phyloP scores from a whole-genome alignment of 2,329 filamentous ascomycete species.

The Chalara sp. region DNA sequence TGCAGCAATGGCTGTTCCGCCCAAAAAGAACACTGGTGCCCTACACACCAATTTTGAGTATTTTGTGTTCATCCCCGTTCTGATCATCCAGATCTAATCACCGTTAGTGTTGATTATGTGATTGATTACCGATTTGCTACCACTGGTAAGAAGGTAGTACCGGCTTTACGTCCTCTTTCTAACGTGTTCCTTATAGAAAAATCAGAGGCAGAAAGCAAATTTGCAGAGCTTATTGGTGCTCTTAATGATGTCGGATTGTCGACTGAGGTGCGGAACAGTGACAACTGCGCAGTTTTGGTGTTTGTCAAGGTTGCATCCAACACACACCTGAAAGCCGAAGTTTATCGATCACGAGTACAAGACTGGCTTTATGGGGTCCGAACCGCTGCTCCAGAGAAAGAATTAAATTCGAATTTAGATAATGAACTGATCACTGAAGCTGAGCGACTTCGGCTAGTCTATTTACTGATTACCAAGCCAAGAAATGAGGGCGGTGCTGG shows the following conservation, averaged over 20 bases:
- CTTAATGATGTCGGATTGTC: slow-evolving; percentile 75
- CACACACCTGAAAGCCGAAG: slow-evolving; percentile 67
- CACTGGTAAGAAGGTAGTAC: slow-evolving; percentile 41
- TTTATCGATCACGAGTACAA: slow-evolving; percentile 81
- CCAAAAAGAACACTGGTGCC: slow-evolving; percentile 13
- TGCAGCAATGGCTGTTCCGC: slow-evolving; percentile 1
- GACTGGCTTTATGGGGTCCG: slow-evolving; percentile 93
- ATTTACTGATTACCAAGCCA: slow-evolving; percentile 73
- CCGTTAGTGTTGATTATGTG: slow-evolving; percentile 74
- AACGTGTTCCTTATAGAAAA: slow-evolving; percentile 43
- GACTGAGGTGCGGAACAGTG: slow-evolving; percentile 79
- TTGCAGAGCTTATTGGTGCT: slow-evolving; percentile 69
- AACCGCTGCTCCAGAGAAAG: slow-evolving; percentile 65
- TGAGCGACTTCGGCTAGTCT: slow-evolving; percentile 80
- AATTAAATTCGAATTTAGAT: slow-evolving; percentile 61
- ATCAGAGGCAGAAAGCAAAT: slow-evolving; percentile 63
- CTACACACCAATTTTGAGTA: slow-evolving; percentile 36
- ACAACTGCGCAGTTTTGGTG: slow-evolving; percentile 67
- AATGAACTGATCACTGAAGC: slow-evolving; percentile 77
- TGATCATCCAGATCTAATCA: slow-evolving; percentile 6
- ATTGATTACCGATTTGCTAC: slow-evolving; percentile 69
- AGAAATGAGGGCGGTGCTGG: slow-evolving; percentile 72
- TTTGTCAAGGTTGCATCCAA: slow-evolving; percentile 77
- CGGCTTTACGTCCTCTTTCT: slow-evolving; percentile 9
- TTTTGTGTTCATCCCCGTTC: slow-evolving; percentile 6